A percentile compares a stretch with the other conserved stretches of the same genome.
These are phyloP conservation scores for Teunomyces lycoperdinae DNA, from an alignment of 805 yeast genomes.

Conservation along the genomic window DNA sequence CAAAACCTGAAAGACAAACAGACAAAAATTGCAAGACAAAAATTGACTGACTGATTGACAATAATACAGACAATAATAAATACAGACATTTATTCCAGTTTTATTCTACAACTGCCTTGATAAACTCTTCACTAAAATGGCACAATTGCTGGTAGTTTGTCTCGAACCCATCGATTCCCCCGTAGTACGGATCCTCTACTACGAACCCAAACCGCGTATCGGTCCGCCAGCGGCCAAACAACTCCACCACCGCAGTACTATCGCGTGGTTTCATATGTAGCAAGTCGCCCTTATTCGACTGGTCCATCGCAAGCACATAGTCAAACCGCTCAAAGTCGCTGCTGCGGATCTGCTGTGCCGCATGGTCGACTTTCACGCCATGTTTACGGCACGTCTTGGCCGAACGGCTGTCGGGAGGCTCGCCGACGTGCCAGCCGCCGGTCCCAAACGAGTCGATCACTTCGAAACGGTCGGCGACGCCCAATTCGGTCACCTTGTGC, in stretches of 20 bases:
- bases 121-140: slow-evolving; percentile 71
- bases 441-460: slow-evolving; percentile 87
- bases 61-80: not conserved
- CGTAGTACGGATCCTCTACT: slow-evolving; percentile 91
- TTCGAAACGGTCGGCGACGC: slow-evolving; percentile 43
- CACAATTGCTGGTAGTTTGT: slow-evolving; percentile 68
- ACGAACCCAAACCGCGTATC: slow-evolving; percentile 48
- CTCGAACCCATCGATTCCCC: slow-evolving; percentile 82
- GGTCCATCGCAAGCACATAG: slow-evolving; percentile 71
- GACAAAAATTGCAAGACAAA: not conserved
- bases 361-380: slow-evolving; percentile 71
- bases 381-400: slow-evolving; percentile 63
- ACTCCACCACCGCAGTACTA: slow-evolving; percentile 46
- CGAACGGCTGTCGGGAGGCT: slow-evolving; percentile 75
- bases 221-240: slow-evolving; percentile 82
- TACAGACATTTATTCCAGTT: not conserved
- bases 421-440: slow-evolving; percentile 80
- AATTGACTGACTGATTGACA: not conserved
- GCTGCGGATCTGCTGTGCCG: slow-evolving; percentile 63
- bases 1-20: not conserved
- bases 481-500: slow-evolving; percentile 55
- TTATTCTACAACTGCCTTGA: slow-evolving; percentile 31
- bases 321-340: slow-evolving; percentile 58
- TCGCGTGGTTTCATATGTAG: slow-evolving; percentile 51
- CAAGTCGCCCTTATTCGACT: slow-evolving; percentile 52